These are phyloP conservation scores for Lotmaria passim DNA, from an alignment of 208 protist species.

Conservation along the genomic window DNA sequence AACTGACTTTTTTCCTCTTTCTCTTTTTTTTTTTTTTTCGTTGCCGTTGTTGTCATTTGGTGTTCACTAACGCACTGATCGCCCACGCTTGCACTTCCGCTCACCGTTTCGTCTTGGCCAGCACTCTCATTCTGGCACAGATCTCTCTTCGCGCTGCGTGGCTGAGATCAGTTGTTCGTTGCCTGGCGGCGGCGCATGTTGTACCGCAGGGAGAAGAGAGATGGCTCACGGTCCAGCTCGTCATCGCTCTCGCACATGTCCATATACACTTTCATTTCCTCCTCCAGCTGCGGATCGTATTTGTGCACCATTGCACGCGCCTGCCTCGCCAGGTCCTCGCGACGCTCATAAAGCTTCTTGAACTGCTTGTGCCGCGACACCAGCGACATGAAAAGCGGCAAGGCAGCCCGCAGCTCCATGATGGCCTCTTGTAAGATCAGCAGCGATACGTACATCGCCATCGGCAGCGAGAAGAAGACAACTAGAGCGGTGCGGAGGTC, in stretches of 20 bases:
- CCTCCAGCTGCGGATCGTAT: conserved; percentile 76
- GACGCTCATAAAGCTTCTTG: conserved; percentile 84
- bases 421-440: conserved; percentile 86
- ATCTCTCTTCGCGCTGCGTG: background rate
- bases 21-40: background rate
- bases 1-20: background rate
- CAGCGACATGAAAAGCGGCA: conserved; percentile 90
- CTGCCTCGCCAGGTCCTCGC: conserved; percentile 61
- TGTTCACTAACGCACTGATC: too few relatives aligned
- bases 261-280: conserved; percentile 74
- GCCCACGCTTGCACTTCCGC: too few relatives aligned
- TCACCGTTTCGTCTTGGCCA: too few relatives aligned
- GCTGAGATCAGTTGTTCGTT: conserved; percentile 27
- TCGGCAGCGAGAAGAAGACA: conserved; percentile 79
- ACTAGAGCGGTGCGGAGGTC: conserved; percentile 73
- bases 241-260: conserved; percentile 45
- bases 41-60: too few relatives aligned
- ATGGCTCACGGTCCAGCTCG: conserved; percentile 72
- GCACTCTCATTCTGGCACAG: too few relatives aligned
- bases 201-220: conserved; percentile 88
- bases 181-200: conserved; percentile 63
- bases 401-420: conserved; percentile 79
- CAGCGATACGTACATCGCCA: conserved; percentile 91
- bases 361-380: conserved; percentile 89
- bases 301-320: conserved; percentile 65